Evolutionary conservation across 257 asterid species (phyloP), one percentile per base, ranked within the genome.

Genomic region (Lithospermum erythrorhizon): DNA sequence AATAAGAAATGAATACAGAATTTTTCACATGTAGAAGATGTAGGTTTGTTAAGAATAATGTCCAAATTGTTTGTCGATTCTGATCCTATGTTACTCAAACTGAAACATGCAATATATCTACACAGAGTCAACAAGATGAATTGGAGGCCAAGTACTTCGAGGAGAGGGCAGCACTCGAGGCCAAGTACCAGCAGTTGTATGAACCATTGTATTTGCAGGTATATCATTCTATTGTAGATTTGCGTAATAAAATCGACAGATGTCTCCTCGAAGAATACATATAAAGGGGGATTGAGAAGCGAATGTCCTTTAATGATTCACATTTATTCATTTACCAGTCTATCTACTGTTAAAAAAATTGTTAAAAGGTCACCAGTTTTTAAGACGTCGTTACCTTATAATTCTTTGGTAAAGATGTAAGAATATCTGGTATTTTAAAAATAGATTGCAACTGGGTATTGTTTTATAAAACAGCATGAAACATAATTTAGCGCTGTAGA

Each of bases 101-200:
- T 14, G 18, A 41, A 13, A 41, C 49, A 41, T 41, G 49, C 13
- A n/a, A 13, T 56, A 11, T 56, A 18, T 56, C 11, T 22, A 22
- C 30, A 23, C 67, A 62, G 67, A 62, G 18, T 21, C 22, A 62
- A n/a, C 67, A 25, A 8, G 49, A 62, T 27, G 67, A 62, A 20
- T 52, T 25, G 57, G 67, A 62, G 27, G 52, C 49, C 14, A 30
- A 62, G 59, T 52, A 23, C 20, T 49, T 4, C 15, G 24, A 51
- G 30, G 59, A 62, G 29, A 62, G 49, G 25, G 59, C 51, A 52
- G 58, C 67, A 6, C 35, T 62, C 0, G 67, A 62, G n/a, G 59
- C 59, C 19, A 52, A 62, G 59, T 62, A 62, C 22, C 67, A 53
- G 49, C 30, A 63, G 52, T 22, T 52, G 51, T 63, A 51, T 32